These are phyloP conservation scores for Aspergillus hancockii DNA, from an alignment of 495 filamentous ascomycete species.

Conservation along the genomic window DNA sequence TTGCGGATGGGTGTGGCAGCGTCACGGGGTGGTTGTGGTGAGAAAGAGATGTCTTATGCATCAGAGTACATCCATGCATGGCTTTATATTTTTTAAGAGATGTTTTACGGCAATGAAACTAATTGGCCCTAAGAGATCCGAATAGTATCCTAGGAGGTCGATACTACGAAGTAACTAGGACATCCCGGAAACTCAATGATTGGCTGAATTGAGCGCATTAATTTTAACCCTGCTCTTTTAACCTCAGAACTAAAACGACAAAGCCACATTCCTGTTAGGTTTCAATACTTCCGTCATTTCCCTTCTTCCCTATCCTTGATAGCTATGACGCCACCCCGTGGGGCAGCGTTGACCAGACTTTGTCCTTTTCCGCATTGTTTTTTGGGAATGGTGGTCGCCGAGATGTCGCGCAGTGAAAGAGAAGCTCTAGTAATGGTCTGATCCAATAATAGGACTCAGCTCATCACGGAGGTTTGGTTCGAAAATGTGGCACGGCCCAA, in stretches of 20 bases:
- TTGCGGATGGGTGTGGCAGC: neutral
- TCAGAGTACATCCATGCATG: too few relatives aligned
- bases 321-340: conserved; percentile 9
- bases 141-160: too few relatives aligned
- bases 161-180: too few relatives aligned
- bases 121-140: too few relatives aligned
- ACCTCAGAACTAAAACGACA: too few relatives aligned
- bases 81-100: too few relatives aligned
- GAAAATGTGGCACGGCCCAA: neutral
- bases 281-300: neutral
- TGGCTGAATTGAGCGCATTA: too few relatives aligned
- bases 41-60: too few relatives aligned
- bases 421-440: neutral
- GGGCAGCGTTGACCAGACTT: conserved; percentile 3
- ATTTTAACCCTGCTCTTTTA: too few relatives aligned
- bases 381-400: neutral
- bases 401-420: conserved; percentile 1
- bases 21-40: neutral
- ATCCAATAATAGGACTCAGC: neutral
- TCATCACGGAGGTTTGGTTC: neutral
- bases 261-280: neutral
- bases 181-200: too few relatives aligned
- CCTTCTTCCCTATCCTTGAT: neutral
- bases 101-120: too few relatives aligned
- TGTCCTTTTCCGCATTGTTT: neutral